Conservation (phyloP, 768 basidiomycete genomes). For the Peribolospora baueri region DNA sequence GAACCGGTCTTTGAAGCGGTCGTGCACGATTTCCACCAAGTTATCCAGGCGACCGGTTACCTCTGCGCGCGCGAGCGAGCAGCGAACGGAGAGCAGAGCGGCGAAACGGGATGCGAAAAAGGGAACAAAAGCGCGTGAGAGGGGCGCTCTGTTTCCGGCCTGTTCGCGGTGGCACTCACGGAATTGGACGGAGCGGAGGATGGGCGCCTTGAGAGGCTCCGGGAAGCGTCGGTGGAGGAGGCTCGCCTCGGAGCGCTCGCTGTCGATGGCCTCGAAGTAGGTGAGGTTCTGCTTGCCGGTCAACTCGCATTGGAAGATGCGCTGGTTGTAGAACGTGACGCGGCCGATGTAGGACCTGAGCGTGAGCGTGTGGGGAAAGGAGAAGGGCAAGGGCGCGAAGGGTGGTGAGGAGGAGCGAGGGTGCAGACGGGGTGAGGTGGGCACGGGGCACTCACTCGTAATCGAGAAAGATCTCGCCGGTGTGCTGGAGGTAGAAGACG, state of each 20-base stretch:
- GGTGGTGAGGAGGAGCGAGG: slow-evolving; percentile 11
- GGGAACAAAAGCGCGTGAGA: slow-evolving; percentile 8
- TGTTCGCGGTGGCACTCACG: slow-evolving; percentile 34
- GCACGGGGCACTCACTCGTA: slow-evolving; percentile 51
- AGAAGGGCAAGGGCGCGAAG: slow-evolving; percentile 18
- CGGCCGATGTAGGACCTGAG: slow-evolving; percentile 56
- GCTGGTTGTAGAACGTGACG: slow-evolving; percentile 80
- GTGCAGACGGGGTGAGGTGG: slow-evolving; percentile 11
- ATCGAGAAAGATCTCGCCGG: slow-evolving; percentile 88
- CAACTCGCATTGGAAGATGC: slow-evolving; percentile 92
- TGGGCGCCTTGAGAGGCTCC: slow-evolving; percentile 67
- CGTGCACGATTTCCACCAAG: slow-evolving; percentile 79
- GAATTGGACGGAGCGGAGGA: slow-evolving; percentile 85
- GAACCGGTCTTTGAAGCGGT: slow-evolving; percentile 89
- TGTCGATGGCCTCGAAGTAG: slow-evolving; percentile 82
- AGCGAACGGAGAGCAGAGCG: slow-evolving; percentile 8
- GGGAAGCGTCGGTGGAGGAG: slow-evolving; percentile 80
- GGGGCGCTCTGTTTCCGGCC: background rate
- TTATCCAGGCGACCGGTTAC: slow-evolving; percentile 89
- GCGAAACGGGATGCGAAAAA: slow-evolving; percentile 5
- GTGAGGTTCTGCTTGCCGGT: slow-evolving; percentile 80
- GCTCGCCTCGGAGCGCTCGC: slow-evolving; percentile 67
- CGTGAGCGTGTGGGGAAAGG: background rate
- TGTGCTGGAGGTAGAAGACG: slow-evolving; percentile 79
- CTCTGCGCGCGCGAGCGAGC: slow-evolving; percentile 29